Evolutionary conservation across 768 basidiomycete genomes (phyloP).

Genomic region (Chiua virens): DNA sequence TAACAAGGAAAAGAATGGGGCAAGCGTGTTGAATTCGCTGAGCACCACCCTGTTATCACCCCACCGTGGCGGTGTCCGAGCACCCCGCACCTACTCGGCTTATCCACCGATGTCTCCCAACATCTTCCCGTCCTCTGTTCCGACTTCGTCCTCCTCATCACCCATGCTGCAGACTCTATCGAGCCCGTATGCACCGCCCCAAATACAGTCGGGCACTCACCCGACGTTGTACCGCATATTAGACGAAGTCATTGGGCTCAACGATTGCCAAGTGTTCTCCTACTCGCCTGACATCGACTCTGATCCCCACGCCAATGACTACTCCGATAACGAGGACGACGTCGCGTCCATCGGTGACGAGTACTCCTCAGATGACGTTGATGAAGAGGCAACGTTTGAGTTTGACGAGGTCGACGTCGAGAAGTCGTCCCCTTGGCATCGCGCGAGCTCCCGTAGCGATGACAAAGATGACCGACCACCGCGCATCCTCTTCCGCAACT

Average conservation of each 20-base stretch:
- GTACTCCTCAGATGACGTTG: conserved; percentile 67
- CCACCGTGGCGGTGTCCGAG: conserved; percentile 60
- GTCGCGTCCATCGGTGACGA: conserved; percentile 64
- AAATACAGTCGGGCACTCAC: conserved; percentile 80
- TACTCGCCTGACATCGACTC: conserved; percentile 92
- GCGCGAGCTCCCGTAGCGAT: conserved; percentile 9
- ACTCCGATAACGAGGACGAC: conserved; percentile 78
- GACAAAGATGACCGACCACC: conserved; percentile 3
- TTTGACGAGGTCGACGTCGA: conserved; percentile 83
- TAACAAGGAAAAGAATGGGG: conserved; percentile 72
- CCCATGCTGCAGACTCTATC: conserved; percentile 57
- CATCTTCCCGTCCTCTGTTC: conserved; percentile 74
- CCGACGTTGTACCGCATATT: conserved; percentile 85
- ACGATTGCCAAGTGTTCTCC: conserved; percentile 94
- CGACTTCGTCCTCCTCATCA: conserved; percentile 68
- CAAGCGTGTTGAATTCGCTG: conserved; percentile 79
- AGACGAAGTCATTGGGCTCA: conserved; percentile 85
- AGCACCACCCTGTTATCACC: conserved; percentile 81
- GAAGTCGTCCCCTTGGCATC: conserved; percentile 33
- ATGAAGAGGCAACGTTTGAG: conserved; percentile 72
- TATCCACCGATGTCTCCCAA: conserved; percentile 74
- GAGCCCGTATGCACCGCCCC: conserved; percentile 70
- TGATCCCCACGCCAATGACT: conserved; percentile 89
- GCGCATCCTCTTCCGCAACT: conserved; percentile 23
- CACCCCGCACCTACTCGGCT: conserved; percentile 82